Base-by-base conservation (phyloP, 2,329 filamentous ascomycete genomes). In the Metarhizium anisopliae region DNA sequence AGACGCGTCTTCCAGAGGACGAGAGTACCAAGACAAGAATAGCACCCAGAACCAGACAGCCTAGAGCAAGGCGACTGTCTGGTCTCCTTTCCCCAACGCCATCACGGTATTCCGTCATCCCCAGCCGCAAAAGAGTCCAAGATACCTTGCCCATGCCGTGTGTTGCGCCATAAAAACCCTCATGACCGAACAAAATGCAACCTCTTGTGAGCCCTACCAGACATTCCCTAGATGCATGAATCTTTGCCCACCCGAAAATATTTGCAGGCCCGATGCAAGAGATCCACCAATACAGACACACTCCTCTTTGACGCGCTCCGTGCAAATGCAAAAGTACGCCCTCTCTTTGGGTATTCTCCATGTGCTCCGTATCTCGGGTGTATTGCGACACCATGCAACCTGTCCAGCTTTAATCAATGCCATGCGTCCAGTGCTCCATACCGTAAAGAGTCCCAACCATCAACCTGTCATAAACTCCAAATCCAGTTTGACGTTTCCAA, bases 181-280 rank as follows among this genome's bases (percentile, higher is more conserved):
- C 16, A 45, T 45, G 29, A 50, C 35, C 45, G 20, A 10, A 52
- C 36, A 50, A 52, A 58, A 56, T 58, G 50, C 57, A 55, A 49
- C 20, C 51, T 30, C 25, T 47, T 35, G 13, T 50, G 50, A 50
- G 13, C 43, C 54, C 36, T 52, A 52, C 36, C 50, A 58, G 47
- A 40, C 54, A 50, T 47, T 43, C 51, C 18, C 16, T 50, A 53
- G 43, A 57, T 55, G 57, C 55, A 54, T 58, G 49, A 52, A 54
- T 43, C 43, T 51, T 40, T 52, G 32, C 54, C 25, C 52, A 36
- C 51, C 36, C 29, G 16, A 50, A 53, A 50, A 38, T 25, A 25
- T 25, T 51, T 51, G 51, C 35, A 32, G 53, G 30, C 50, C 51
- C 53, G 40, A 58, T 55, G 53, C 53, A 50, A 53, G 53, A 55